Evolutionary conservation across 768 basidiomycete genomes (phyloP), one percentile per base, ranked within the genome.

Genomic region (Boletus rubescentipes): DNA sequence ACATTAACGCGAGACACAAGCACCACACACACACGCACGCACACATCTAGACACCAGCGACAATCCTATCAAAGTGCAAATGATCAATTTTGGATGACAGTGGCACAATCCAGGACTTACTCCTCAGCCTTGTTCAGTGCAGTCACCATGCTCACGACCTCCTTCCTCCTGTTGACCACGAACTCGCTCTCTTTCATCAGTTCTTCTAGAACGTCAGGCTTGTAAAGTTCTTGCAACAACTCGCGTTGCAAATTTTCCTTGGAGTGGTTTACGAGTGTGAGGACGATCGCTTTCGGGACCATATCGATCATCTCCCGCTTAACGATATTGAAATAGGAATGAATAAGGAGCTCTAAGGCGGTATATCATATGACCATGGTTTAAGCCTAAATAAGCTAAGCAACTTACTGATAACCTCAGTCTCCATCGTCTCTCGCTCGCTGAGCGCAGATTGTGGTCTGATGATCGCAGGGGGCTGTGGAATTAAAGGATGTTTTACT

Each of bases 231-330:
- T 68, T 97, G 92, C 48, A 99, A 74, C 37, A 99, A 80, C 72
- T 97, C 95, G 55, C 87, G 82, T 75, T 99, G 97, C 54, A 99
- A 76, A 70, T 91, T 85, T 74, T 98, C 97, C 73, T 97, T 98
- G 55, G 95, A 87, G 72, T 86, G 86, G 67, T 85, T 89, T 46
- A 99, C 96, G 34, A 98, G 84, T 15, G 92, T 98, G 59, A 91
- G 75, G 10, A 89, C 85, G 68, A 97, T 93, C 16, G 92, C 92
- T 72, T 99, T 99, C 9, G 96, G 96, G 23, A 98, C 91, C 93
- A 97, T 97, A 73, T 98, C 96, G 65, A 98, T 98, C 91, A 98
- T 93, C 74, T 98, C 96, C 54, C 95, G 88, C 77, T 99, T 98
- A 51, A 98, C 93, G 60, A 98, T 94, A 75, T 97, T 94, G 80